These are phyloP conservation scores for Diospyros lotus DNA, from an alignment of 148 eudicot genomes.

Conservation along the genomic window DNA sequence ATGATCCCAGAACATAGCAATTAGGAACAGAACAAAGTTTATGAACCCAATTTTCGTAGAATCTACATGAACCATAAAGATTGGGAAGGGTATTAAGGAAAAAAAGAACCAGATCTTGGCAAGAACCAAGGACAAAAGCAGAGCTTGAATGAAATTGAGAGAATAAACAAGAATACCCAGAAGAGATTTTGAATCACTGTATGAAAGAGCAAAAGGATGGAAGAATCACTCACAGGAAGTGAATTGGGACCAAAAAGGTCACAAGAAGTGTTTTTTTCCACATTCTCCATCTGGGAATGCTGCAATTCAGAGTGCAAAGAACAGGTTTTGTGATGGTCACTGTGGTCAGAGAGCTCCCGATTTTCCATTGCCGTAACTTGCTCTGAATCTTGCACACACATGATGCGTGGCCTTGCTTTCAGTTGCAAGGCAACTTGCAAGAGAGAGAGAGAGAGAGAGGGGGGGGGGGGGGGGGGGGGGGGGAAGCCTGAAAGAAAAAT, in stretches of 20 bases:
- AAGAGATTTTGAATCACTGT: neutral
- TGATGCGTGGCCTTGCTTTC: constrained; percentile 20
- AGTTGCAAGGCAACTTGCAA: constrained; percentile 16
- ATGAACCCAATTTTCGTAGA: neutral
- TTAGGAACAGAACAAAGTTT: neutral
- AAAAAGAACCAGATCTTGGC: neutral
- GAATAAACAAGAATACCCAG: constrained; percentile 1
- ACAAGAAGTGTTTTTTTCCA: constrained; percentile 11
- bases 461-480: neutral
- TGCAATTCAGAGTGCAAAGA: constrained; percentile 19
- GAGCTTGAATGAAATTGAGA: neutral
- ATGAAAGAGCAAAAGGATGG: neutral
- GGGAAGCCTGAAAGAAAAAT: neutral
- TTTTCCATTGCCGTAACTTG: constrained; percentile 33
- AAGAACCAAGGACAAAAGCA: neutral
- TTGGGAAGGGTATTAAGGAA: neutral
- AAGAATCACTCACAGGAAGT: constrained; percentile 37
- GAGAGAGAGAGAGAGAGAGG: neutral
- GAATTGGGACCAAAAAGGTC: constrained; percentile 17
- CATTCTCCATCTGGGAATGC: constrained; percentile 36
- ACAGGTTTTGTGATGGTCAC: constrained; percentile 10
- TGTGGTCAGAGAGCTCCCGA: neutral
- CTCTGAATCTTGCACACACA: constrained; percentile 53
- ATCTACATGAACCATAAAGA: neutral
- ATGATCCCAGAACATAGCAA: neutral